phyloP scores from a whole-genome alignment of 2,329 filamentous ascomycete genomes.

The Alternaria rosae region DNA sequence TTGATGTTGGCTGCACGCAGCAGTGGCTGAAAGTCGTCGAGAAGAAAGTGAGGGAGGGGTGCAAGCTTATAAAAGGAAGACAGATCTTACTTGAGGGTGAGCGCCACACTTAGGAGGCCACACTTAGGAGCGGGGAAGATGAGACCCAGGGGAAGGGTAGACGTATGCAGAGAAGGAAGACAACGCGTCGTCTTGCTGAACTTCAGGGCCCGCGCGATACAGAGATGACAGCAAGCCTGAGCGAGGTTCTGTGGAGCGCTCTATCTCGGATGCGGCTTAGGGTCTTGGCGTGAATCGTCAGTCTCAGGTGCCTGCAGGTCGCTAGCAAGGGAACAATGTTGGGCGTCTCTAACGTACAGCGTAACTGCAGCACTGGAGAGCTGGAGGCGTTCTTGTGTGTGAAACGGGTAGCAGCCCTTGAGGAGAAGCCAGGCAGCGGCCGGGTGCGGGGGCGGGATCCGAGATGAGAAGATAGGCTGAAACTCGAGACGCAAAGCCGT shows the following conservation, averaged over 20 bases:
- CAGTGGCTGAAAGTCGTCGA: constrained; percentile 19
- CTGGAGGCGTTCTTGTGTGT: constrained; percentile 7
- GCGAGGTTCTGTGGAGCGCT: constrained; percentile 29
- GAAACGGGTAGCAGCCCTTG: constrained; percentile 1
- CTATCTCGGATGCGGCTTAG: constrained; percentile 33
- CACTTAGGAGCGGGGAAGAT: constrained; percentile 37
- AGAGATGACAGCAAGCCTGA: constrained; percentile 39
- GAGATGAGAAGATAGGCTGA: constrained; percentile 10
- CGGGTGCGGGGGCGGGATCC: constrained; percentile 10
- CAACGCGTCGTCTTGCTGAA: constrained; percentile 32
- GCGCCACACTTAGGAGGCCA: constrained; percentile 34
- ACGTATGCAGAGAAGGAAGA: constrained; percentile 34
- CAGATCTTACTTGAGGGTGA: constrained; percentile 38
- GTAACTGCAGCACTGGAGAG: constrained; percentile 6
- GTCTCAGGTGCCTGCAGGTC: neutral
- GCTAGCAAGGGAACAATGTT: constrained; percentile 18
- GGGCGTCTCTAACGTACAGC: constrained; percentile 11
- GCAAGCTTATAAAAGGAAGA: constrained; percentile 5
- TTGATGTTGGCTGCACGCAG: constrained; percentile 15
- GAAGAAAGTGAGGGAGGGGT: constrained; percentile 13
- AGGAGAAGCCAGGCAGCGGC: constrained; percentile 9
- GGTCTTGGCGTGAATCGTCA: constrained; percentile 31
- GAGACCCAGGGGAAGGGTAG: constrained; percentile 29
- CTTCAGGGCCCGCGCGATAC: constrained; percentile 23
- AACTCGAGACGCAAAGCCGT: constrained; percentile 2